phyloP scores from a whole-genome alignment of 305 asterid genomes.

The Striga hermonthica region DNA sequence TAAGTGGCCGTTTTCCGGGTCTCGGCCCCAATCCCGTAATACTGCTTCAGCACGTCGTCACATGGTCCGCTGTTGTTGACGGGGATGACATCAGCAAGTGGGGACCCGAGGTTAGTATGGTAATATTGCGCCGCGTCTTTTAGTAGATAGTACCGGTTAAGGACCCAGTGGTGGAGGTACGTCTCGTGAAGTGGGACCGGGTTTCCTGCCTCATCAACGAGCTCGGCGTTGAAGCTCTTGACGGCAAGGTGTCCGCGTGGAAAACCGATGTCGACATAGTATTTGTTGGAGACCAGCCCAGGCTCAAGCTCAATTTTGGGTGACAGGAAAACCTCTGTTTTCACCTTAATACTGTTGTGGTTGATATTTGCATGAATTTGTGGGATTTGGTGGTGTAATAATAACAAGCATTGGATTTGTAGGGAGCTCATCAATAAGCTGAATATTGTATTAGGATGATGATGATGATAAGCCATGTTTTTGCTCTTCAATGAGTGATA shows the following conservation, averaged over 20 bases:
- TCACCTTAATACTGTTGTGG: slow-evolving; percentile 22
- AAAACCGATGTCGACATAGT: slow-evolving; percentile 42
- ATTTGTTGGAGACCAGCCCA: slow-evolving; percentile 41
- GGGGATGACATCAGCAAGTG: slow-evolving; percentile 14
- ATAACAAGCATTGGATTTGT: slow-evolving; percentile 26
- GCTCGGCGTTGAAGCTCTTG: slow-evolving; percentile 46
- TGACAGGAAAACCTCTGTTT: slow-evolving; percentile 44
- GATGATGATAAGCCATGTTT: no score
- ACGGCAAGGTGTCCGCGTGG: slow-evolving; percentile 54
- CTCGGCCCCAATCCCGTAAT: slow-evolving; percentile 61
- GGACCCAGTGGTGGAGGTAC: slow-evolving; percentile 58
- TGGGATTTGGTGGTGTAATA: slow-evolving; percentile 21
- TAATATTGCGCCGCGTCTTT: slow-evolving; percentile 20
- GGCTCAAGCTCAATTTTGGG: slow-evolving; percentile 46
- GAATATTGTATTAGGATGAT: no score
- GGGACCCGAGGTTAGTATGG: slow-evolving; percentile 24
- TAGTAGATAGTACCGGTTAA: slow-evolving; percentile 37
- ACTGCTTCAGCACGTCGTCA: slow-evolving; percentile 33
- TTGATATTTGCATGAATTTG: slow-evolving; percentile 16
- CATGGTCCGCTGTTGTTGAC: slow-evolving; percentile 45
- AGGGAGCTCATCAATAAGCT: slow-evolving; percentile 10
- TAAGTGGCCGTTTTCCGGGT: slow-evolving; percentile 44
- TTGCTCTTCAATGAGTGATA: no score
- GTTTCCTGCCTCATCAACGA: slow-evolving; percentile 46
- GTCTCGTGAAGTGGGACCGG: slow-evolving; percentile 50